Base-by-base conservation (phyloP, 2,329 filamentous ascomycete genomes). In the Thielaviopsis ethacetica region DNA sequence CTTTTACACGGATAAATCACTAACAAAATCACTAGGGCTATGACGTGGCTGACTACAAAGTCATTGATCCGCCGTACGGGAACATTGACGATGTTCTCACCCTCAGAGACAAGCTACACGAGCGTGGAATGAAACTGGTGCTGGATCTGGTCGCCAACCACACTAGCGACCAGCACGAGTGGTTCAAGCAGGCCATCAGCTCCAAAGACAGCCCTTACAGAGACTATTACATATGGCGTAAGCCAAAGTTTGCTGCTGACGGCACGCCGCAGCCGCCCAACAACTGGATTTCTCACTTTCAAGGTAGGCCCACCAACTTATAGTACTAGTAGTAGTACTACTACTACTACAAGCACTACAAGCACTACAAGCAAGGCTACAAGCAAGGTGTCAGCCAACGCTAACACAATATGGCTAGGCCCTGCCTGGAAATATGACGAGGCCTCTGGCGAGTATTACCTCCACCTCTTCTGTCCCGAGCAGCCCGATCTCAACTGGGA, bases 401-500 rank as follows among this genome's bases (percentile, higher is more conserved):
- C n/a, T n/a, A n/a, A n/a, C n/a, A n/a, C n/a, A n/a, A 55, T 44
- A 60, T 6, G 15, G 51, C 52, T 27, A 70, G 74, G 75, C 64
- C 70, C 68, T 60, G 72, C 71, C 1, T 78, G 75, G 75, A 70
- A 74, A 54, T 80, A 73, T 50, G 75, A 78, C 61, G 74, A 76
- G 64, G 62, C 67, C 13, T 77, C 75, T 0, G 68, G 70, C 12
- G 74, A 78, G 62, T 78, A 77, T 65, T 80, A 87, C 66, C 79
- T 89, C 1, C 80, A 82, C 62, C 76, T 90, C 30, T 91, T 87
- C 68, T 79, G 80, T 50, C 77, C 76, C 4, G 80, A 85, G 63
- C 86, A 89, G 66, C 86, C 86, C 0, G 86, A 90, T 63, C 76
- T 91, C 49, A 90, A 90, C 71, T 90, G 85, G 85, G 83, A 88